Evolutionary conservation across 140 eudicot species (phyloP).

Genomic region (Bidens hawaiensis): DNA sequence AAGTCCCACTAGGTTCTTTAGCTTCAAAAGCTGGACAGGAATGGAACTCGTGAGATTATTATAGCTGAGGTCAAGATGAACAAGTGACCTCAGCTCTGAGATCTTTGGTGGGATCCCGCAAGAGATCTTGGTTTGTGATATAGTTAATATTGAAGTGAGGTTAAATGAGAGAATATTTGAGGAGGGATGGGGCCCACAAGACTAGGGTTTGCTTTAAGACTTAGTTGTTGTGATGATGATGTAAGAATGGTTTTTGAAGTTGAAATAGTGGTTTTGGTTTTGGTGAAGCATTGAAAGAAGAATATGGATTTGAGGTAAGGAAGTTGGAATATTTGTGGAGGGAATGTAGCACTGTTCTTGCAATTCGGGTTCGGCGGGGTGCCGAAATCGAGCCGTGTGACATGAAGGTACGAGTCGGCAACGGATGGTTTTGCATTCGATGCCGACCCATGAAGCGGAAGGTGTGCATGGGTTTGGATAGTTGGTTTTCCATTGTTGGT

Average conservation of each 20-base stretch:
- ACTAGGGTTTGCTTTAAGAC: slow-evolving; percentile 62
- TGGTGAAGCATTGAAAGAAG: slow-evolving; percentile 57
- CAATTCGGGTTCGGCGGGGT: slow-evolving; percentile 70
- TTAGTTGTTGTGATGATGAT: slow-evolving; percentile 48
- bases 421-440: slow-evolving; percentile 61
- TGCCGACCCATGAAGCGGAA: slow-evolving; percentile 66
- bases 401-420: slow-evolving; percentile 49
- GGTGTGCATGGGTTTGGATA: slow-evolving; percentile 76
- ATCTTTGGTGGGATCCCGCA: slow-evolving; percentile 52
- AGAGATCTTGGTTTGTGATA: slow-evolving; percentile 59
- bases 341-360: slow-evolving; percentile 53
- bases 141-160: slow-evolving; percentile 64
- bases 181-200: slow-evolving; percentile 64
- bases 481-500: slow-evolving; percentile 46
- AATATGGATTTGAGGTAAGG: slow-evolving; percentile 64
- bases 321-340: slow-evolving; percentile 58
- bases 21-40: slow-evolving; percentile 38
- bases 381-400: slow-evolving; percentile 74
- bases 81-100: slow-evolving; percentile 33
- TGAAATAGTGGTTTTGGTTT: slow-evolving; percentile 39
- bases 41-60: slow-evolving; percentile 51
- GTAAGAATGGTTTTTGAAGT: slow-evolving; percentile 6
- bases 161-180: slow-evolving; percentile 40
- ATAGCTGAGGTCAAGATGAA: slow-evolving; percentile 80
- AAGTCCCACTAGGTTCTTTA: slow-evolving; percentile 50